Evolutionary conservation across 768 basidiomycete genomes (phyloP), one percentile per base, ranked within the genome.

Genomic region (Antrodiella citrinella): DNA sequence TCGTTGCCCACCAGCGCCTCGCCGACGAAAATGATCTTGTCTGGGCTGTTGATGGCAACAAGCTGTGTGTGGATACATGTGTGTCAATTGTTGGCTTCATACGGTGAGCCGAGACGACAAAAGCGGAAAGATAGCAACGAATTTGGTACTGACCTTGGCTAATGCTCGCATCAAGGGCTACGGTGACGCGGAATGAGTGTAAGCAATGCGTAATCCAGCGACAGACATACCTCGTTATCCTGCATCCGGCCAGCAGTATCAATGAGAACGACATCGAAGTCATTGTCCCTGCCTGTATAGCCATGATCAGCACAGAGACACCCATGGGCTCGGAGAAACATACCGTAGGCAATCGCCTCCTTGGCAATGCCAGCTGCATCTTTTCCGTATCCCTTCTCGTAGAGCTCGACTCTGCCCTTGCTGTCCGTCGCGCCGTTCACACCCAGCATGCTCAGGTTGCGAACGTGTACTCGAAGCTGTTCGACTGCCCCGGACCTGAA

Each of bases 181-280:
- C 43, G 52, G 52, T 19, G 26, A 46, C 15, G 45, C 19, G 47
- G n/a, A 24, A 48, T 23, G 18, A 38, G 35, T 43, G 9, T 43
- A 18, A n/a, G 21, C 41, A 9, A 43, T 18, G 21, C 19, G 19
- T 43, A 7, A 18, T n/a, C 41, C 38, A 39, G 22, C 19, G 21
- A 21, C 24, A 22, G 9, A 44, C 75, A 25, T 59, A 89, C 89
- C 80, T 98, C 96, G 65, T 98, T 99, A 66, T 98, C 96, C 66
- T 99, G 96, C 96, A 98, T 98, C 48, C 95, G 79, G 1, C 96
- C 96, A 18, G 96, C 96, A 1, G 96, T 98, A 65, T 99, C 96
- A 59, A 99, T 91, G 42, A 99, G 73, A 4, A 99, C 95, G 20
- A 98, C 93, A 59, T 99, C 96, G 64, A 96, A 97, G 54, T 84